Evolutionary conservation across 352 stramenopile species (phyloP).

Genomic region (Pythium monospermum): DNA sequence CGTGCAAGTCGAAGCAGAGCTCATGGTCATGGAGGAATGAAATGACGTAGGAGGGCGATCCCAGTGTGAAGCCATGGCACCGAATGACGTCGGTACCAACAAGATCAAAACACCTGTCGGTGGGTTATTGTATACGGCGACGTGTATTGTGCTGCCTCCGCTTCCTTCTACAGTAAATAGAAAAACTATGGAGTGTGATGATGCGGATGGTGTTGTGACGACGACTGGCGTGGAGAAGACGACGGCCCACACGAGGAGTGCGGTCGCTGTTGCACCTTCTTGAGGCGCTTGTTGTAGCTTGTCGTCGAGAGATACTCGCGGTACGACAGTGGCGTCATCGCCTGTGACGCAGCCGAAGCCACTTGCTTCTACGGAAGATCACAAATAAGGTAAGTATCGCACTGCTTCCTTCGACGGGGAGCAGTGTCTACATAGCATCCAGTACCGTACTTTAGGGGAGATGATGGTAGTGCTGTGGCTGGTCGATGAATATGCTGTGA

Average conservation of each 20-base stretch:
- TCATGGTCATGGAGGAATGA: too few relatives aligned
- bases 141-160: too few relatives aligned
- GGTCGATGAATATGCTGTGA: neutral
- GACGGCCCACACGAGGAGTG: neutral
- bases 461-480: neutral
- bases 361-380: constrained; percentile 6
- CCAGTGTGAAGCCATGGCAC: neutral
- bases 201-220: neutral
- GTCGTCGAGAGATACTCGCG: constrained; percentile 48
- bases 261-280: constrained; percentile 22
- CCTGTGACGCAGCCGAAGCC: constrained; percentile 7
- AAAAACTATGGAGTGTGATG: too few relatives aligned
- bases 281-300: constrained; percentile 43
- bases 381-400: neutral
- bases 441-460: neutral
- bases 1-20: constrained; percentile 6
- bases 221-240: neutral
- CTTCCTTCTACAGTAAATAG: too few relatives aligned
- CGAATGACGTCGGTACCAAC: neutral
- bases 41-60: too few relatives aligned
- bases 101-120: neutral
- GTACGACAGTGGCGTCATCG: constrained; percentile 29
- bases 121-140: neutral
- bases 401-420: neutral
- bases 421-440: too few relatives aligned